These are phyloP conservation scores for Cytospora mali DNA, from an alignment of 2,329 filamentous ascomycete species.

Conservation along the genomic window DNA sequence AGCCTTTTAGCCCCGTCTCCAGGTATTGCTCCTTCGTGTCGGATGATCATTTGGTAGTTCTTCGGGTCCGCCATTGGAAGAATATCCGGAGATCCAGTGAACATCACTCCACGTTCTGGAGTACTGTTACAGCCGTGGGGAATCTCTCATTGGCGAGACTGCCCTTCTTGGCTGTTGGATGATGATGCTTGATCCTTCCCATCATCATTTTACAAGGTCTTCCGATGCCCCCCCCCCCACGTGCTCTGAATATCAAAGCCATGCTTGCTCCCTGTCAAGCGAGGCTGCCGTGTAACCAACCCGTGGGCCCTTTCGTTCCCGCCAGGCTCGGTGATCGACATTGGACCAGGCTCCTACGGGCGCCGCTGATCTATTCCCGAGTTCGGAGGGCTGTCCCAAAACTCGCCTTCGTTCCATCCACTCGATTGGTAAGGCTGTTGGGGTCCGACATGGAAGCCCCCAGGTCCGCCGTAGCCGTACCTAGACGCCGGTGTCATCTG, in stretches of 20 bases:
- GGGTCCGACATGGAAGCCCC: background rate
- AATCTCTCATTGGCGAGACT: too few relatives aligned
- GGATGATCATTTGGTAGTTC: background rate
- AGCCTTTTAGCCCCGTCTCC: background rate
- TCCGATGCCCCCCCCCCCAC: background rate
- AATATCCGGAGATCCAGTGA: background rate
- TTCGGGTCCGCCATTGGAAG: background rate
- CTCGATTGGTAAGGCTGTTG: conserved; percentile 3
- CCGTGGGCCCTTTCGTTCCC: background rate
- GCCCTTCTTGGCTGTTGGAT: background rate
- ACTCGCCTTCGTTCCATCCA: background rate
- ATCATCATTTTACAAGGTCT: background rate
- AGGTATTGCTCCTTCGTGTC: background rate
- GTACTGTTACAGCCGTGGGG: background rate
- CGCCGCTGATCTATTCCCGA: background rate
- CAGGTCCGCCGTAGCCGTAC: conserved; percentile 6
- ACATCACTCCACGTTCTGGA: background rate
- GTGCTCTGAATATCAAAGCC: background rate
- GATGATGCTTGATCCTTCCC: background rate
- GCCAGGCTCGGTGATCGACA: background rate
- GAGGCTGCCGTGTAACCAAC: background rate
- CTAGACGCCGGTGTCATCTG: background rate
- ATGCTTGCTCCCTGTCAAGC: background rate
- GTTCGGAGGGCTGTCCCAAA: background rate
- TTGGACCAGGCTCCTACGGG: background rate